These are phyloP conservation scores for Barbatosphaeria neglecta DNA, from an alignment of 495 filamentous ascomycete species.

Conservation along the genomic window DNA sequence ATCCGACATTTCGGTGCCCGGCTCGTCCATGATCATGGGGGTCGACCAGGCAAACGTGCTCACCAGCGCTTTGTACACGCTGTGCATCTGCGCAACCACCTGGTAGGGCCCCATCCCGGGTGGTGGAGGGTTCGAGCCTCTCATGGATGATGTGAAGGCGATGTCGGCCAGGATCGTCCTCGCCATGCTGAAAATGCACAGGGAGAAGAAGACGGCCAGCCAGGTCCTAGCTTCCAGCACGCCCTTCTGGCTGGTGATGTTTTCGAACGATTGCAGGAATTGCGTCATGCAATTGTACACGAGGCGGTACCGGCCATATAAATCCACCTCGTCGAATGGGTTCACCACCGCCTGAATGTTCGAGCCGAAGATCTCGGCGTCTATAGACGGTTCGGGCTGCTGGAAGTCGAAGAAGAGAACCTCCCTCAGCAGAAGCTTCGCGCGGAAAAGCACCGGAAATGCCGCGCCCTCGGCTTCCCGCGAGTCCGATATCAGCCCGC, in stretches of 20 bases:
- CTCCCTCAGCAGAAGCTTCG: slow-evolving; percentile 36
- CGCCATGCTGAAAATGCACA: slow-evolving; percentile 40
- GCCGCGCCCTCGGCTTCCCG: slow-evolving; percentile 26
- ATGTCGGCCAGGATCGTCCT: slow-evolving; percentile 34
- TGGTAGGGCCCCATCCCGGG: slow-evolving; percentile 12
- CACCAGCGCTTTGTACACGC: slow-evolving; percentile 34
- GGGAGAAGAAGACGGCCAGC: slow-evolving; percentile 33
- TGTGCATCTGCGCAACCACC: slow-evolving; percentile 28
- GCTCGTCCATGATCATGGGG: slow-evolving; percentile 29
- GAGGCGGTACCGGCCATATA: slow-evolving; percentile 29
- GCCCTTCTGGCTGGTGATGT: slow-evolving; percentile 20
- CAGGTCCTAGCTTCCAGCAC: slow-evolving; percentile 28
- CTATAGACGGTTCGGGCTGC: slow-evolving; percentile 33
- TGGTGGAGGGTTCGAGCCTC: slow-evolving; percentile 17
- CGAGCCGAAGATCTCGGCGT: slow-evolving; percentile 25
- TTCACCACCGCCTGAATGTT: slow-evolving; percentile 16
- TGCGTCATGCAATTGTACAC: slow-evolving; percentile 36
- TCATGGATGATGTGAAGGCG: slow-evolving; percentile 18
- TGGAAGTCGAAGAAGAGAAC: slow-evolving; percentile 38
- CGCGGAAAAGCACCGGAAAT: slow-evolving; percentile 34
- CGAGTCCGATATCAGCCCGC: slow-evolving; percentile 25
- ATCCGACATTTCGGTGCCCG: slow-evolving; percentile 17
- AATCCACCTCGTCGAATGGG: slow-evolving; percentile 34
- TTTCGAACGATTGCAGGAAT: slow-evolving; percentile 36
- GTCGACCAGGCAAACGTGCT: slow-evolving; percentile 28